Base-by-base conservation (phyloP, 169 alveolate genomes). In the Plasmodium vivax region DNA sequence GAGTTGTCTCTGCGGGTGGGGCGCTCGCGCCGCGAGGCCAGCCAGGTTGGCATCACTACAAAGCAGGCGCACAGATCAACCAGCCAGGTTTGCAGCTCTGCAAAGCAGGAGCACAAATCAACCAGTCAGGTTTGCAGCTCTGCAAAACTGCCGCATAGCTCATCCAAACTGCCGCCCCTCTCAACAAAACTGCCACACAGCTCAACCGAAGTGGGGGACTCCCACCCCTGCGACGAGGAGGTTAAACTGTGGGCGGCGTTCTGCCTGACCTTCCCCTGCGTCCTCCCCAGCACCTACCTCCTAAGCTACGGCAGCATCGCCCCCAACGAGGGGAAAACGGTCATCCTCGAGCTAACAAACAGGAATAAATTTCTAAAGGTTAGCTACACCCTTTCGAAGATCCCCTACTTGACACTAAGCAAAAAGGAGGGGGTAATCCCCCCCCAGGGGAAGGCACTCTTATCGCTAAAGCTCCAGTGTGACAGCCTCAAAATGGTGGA, bases 231-330 rank as follows among this genome's bases (percentile, higher is more conserved):
- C n/a, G 56, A 79, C 27, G 94, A 88, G 45, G 94, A 88, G 34
- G 71, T 88, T 79, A 88, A 79, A 16, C n/a, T 88, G 1, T 58
- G 23, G 23, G 2, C 54, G 27, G 32, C 62, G 16, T 79, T 88
- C 47, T 88, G 84, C 43, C 36, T 88, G 27, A 88, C 94, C 58
- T 58, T 88, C n/a, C 94, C 94, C 30, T 88, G 83, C 23, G 9
- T 88, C 16, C 34, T 58, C 7, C 72, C 90, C 4, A 88, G 51
- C 51, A 77, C 43, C 4, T 88, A 88, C 51, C 82, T 79, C 56
- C 43, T 88, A 2, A 80, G 79, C 72, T 88, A 88, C 41, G 83
- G 79, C 23, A 80, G 9, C 36, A 87, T 88, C 3, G n/a, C 84
- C 7, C 38, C 51, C 23, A 81, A 88, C 54, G 94, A 88, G 73